phyloP scores from a whole-genome alignment of 495 filamentous ascomycete genomes.

The Lepidopterella palustris region DNA sequence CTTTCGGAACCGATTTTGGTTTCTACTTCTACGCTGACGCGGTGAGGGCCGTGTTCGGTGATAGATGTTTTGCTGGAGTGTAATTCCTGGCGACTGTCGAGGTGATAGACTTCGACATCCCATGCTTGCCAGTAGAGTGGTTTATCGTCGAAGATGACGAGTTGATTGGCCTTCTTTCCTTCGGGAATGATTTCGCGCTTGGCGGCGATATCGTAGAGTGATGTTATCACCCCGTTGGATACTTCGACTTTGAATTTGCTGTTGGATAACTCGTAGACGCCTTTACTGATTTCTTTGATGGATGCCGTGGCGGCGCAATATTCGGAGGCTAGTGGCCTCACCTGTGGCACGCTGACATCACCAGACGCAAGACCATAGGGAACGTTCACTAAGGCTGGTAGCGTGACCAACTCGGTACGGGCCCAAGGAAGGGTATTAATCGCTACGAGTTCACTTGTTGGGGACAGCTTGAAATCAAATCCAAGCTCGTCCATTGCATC shows the following conservation, averaged over 20 bases:
- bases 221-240: conserved; percentile 68
- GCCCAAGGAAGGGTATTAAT: conserved; percentile 83
- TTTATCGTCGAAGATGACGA: conserved; percentile 96
- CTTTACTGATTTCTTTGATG: conserved; percentile 58
- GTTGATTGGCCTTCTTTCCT: conserved; percentile 77
- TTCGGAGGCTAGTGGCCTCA: conserved; percentile 43
- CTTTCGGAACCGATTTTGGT: conserved; percentile 82
- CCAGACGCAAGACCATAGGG: conserved; percentile 47
- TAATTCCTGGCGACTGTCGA: conserved; percentile 77
- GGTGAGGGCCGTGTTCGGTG: conserved; percentile 63
- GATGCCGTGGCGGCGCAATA: conserved; percentile 46
- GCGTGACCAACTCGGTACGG: conserved; percentile 61
- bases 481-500: conserved; percentile 63
- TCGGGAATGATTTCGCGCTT: conserved; percentile 72
- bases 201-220: conserved; percentile 63
- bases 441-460: conserved; percentile 42
- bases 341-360: conserved; percentile 43
- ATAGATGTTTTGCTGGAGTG: conserved; percentile 58
- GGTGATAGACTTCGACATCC: conserved; percentile 96
- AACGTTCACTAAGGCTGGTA: conserved; percentile 41
- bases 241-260: conserved; percentile 64
- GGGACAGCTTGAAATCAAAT: conserved; percentile 39
- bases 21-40: conserved; percentile 69
- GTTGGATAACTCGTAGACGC: conserved; percentile 73
- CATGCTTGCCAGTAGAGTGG: conserved; percentile 98